phyloP scores from a whole-genome alignment of 306 rosid genomes.

The Castanea sativa region DNA sequence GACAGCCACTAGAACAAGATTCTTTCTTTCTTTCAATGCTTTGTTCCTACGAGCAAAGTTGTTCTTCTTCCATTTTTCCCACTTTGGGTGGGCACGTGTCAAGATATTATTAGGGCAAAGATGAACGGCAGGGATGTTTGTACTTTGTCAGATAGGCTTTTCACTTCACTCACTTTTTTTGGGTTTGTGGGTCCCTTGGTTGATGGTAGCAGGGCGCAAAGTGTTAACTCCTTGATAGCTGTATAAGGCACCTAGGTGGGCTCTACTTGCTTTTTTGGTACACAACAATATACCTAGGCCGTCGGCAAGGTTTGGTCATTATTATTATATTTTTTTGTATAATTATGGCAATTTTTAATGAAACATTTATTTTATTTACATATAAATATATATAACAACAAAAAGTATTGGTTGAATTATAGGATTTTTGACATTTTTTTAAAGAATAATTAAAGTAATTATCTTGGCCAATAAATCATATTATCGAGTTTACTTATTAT shows the following conservation, averaged over 20 bases:
- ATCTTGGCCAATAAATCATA: no score
- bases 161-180: slow-evolving; percentile 27
- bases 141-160: slow-evolving; percentile 5
- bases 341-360: no score
- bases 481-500: no score
- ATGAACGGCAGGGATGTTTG: slow-evolving; percentile 22
- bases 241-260: not conserved
- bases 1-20: slow-evolving; percentile 24
- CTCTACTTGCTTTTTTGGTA: slow-evolving; percentile 5
- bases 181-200: slow-evolving; percentile 18
- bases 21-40: not conserved
- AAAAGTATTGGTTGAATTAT: no score
- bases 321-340: no score
- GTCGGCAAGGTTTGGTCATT: no score
- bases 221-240: slow-evolving; percentile 8
- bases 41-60: no score
- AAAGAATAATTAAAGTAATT: no score
- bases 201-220: slow-evolving; percentile 8
- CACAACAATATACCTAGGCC: no score
- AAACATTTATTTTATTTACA: no score
- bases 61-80: not conserved
- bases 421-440: no score
- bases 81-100: slow-evolving; percentile 4
- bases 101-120: not conserved
- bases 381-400: no score